These are phyloP conservation scores for Globisporangium spiculum DNA, from an alignment of 352 stramenopile species.

Conservation along the genomic window DNA sequence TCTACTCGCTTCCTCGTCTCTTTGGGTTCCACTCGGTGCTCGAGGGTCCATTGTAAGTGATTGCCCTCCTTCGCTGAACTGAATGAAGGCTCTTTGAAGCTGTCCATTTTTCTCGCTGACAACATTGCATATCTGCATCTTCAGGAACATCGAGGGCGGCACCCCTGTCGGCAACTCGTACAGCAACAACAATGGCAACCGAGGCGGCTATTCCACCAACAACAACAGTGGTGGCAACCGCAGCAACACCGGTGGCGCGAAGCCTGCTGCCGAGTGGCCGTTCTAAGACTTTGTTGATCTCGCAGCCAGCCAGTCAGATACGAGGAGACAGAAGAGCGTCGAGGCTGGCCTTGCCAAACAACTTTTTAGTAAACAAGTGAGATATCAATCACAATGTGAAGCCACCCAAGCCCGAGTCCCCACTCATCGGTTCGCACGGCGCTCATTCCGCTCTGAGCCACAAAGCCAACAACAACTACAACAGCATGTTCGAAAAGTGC, in stretches of 20 bases:
- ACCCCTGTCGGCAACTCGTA: conserved; percentile 23
- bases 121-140: background rate
- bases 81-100: too few species aligned
- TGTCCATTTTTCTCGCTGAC: background rate
- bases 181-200: conserved; percentile 26
- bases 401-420: background rate
- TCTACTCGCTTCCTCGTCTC: conserved; percentile 73
- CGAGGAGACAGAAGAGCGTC: too few species aligned
- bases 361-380: background rate
- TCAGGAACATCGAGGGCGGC: conserved; percentile 49
- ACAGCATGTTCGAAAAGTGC: background rate
- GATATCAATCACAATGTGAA: background rate
- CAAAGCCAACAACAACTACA: background rate
- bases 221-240: conserved; percentile 27
- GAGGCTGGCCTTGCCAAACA: background rate
- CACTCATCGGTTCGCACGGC: background rate
- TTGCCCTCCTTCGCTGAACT: background rate
- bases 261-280: conserved; percentile 67
- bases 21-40: conserved; percentile 77
- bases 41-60: conserved; percentile 62
- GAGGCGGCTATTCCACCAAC: conserved; percentile 23
- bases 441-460: background rate
- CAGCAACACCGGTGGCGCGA: conserved; percentile 17
- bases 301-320: too few species aligned
- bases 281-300: conserved; percentile 39